Percentiles rank a stretch among this genome's conserved stretches.
Conservation (phyloP, 2,329 filamentous ascomycete genomes). For the Epichloe aotearoae region DNA sequence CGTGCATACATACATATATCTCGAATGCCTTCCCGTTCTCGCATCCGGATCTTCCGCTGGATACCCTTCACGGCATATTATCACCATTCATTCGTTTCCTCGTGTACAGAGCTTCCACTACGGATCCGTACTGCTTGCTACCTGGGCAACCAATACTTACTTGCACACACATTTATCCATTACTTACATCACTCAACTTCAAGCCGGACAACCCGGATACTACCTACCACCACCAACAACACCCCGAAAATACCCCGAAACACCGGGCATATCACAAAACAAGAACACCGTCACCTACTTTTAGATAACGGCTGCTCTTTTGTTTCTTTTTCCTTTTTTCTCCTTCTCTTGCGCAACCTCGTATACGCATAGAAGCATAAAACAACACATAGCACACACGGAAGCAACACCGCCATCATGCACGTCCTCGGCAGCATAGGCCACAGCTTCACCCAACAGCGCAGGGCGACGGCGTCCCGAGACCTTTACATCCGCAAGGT, state of each 20-base stretch:
- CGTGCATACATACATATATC: background rate
- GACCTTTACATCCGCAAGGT: constrained; percentile 28
- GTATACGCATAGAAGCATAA: no score
- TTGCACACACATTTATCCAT: background rate
- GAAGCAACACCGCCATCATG: constrained; percentile 15
- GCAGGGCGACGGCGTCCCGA: constrained; percentile 22
- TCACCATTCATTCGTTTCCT: background rate
- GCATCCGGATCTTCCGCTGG: background rate
- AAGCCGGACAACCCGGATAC: background rate
- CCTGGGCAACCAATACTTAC: background rate
- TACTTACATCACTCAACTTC: background rate
- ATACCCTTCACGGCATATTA: background rate
- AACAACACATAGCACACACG: background rate
- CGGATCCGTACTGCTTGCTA: background rate
- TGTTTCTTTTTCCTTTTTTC: no score
- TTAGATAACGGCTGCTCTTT: no score
- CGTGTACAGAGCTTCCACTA: background rate
- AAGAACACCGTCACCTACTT: background rate
- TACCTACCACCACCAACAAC: background rate
- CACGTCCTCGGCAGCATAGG: constrained; percentile 18
- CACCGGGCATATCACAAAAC: no score
- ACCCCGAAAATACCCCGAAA: no score
- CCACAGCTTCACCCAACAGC: constrained; percentile 23
- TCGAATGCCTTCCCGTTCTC: constrained; percentile 1
- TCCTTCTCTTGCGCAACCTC: no score